Evolutionary conservation across 257 asterid species (phyloP).

Genomic region (Ballota nigra): DNA sequence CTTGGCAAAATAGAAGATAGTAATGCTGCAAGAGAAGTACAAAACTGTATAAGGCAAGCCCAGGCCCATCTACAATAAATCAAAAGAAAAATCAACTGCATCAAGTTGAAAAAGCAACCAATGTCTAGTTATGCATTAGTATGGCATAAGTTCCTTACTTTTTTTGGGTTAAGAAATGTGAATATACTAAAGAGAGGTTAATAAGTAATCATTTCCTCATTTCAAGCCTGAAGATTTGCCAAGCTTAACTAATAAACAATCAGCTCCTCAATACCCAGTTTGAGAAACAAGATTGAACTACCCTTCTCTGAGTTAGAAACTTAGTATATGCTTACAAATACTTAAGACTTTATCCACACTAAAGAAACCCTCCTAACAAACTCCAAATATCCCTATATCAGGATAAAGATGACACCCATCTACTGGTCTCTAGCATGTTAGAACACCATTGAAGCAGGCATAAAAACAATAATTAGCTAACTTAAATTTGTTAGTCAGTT

Average conservation of each 20-base stretch:
- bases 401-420: slow-evolving; percentile 1
- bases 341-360: neutral
- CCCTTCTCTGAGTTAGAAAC: neutral
- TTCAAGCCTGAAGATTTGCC: neutral
- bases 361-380: neutral
- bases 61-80: slow-evolving; percentile 1
- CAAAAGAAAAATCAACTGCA: neutral
- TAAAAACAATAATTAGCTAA: neutral
- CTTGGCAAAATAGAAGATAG: slow-evolving; percentile 78
- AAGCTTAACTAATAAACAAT: neutral
- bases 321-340: neutral
- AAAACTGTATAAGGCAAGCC: slow-evolving; percentile 18
- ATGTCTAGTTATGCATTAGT: neutral
- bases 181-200: neutral
- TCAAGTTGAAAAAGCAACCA: neutral
- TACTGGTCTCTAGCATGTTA: neutral
- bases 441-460: neutral
- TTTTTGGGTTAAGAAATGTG: neutral
- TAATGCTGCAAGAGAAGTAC: slow-evolving; percentile 52
- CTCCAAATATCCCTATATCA: neutral
- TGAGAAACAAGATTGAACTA: neutral
- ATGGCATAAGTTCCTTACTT: neutral
- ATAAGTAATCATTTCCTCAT: neutral
- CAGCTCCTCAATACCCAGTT: neutral
- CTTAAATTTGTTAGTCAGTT: neutral